Base-by-base conservation (phyloP, 176 grass and related monocot genomes). In the Saccharum officinarum region DNA sequence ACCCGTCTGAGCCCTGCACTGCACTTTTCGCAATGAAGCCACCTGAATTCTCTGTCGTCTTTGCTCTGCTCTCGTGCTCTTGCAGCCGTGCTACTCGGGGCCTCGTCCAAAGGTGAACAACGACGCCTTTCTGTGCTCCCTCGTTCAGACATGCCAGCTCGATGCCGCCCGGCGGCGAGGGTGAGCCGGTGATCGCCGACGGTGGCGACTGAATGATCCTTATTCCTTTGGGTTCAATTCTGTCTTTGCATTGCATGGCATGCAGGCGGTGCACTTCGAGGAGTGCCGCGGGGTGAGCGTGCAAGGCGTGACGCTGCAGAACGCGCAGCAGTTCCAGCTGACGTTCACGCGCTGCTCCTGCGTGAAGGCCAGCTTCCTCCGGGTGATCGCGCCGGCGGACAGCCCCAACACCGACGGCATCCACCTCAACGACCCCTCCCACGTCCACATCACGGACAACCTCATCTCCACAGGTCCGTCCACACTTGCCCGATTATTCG, bases 361-460 rank as follows among this genome's bases (percentile, higher is more conserved):
- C 83, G 87, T 98, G 63, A 88, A 62, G 68, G 93, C 90, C 66
- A 81, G 66, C 18, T 89, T 87, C 66, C 90, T 98, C 30, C 91
- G 71, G 31, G 81, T 98, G 69, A 66, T 69, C 18, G 96, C 93
- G 87, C 96, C 96, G 67, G 85, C 73, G 46, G 85, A 93, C 69
- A 98, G 96, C 80, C 96, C 93, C 34, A 98, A 98, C 87, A 98
- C 96, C 81, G 96, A 98, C 82, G 96, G 93, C 65, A 85, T 98
- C 78, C 87, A 93, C 80, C 88, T 98, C 89, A 91, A 88, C 61
- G 87, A 70, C 66, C 57, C 92, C 42, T 63, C 60, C 20, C 88
- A 46, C 11, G 80, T 94, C 76, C 20, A 36, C 17, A 89, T 98
- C 82, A 93, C 39, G 75, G 80, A 88, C 12, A 90, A 87, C 31